Percentiles rank a stretch among this genome's conserved stretches.
Conservation (phyloP, 371 early-diverging fungal genomes). For the Mortierella polycephala region DNA sequence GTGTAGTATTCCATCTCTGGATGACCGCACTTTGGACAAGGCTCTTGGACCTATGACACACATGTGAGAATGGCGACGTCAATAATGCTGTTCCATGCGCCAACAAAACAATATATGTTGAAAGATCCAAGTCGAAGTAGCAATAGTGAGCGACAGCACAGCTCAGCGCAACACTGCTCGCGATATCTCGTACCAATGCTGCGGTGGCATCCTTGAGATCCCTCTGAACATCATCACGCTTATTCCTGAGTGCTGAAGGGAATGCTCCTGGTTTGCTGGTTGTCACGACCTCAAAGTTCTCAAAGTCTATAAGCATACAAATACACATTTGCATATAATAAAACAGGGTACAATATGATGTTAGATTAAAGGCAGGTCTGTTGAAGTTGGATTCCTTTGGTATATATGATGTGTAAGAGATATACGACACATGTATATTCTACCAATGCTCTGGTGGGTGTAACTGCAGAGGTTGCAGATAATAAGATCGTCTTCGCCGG, state of each 20-base stretch:
- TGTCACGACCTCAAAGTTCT: constrained; percentile 85
- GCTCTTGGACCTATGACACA: constrained; percentile 85
- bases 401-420: too few relatives aligned
- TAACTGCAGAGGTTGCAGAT: constrained; percentile 84
- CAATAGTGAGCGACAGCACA: too few relatives aligned
- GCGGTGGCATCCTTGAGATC: constrained; percentile 66
- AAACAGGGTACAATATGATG: background rate
- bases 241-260: constrained; percentile 79
- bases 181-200: constrained; percentile 70
- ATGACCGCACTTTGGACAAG: constrained; percentile 95
- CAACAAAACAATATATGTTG: background rate
- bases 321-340: background rate
- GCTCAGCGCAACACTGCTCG: too few relatives aligned
- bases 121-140: too few relatives aligned
- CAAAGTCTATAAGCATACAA: constrained; percentile 65
- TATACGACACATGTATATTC: background rate
- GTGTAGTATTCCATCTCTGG: constrained; percentile 99
- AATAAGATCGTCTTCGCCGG: constrained; percentile 78
- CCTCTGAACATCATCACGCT: constrained; percentile 76
- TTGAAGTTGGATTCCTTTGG: too few relatives aligned
- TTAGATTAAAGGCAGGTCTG: background rate
- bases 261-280: constrained; percentile 79
- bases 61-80: too few relatives aligned
- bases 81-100: too few relatives aligned
- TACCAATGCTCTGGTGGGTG: constrained; percentile 74